Percentiles rank a stretch among this genome's conserved stretches.
Conservation (phyloP, 805 yeast genomes). For the Candida chauliodis region DNA sequence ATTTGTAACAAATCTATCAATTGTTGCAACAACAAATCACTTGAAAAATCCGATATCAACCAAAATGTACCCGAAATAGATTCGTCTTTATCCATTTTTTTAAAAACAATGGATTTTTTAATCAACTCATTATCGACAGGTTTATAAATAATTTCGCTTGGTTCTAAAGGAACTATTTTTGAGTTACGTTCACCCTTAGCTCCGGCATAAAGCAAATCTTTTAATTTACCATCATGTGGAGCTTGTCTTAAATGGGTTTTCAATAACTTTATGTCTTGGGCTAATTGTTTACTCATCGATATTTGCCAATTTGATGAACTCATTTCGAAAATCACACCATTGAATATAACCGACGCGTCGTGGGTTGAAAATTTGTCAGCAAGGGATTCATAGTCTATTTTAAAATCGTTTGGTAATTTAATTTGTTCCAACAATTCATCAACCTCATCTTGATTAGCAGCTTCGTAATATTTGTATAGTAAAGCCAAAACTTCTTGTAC, state of each 20-base stretch:
- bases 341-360: slow-evolving; percentile 55
- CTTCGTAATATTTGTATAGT: slow-evolving; percentile 33
- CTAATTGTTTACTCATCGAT: slow-evolving; percentile 48
- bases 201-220: slow-evolving; percentile 39
- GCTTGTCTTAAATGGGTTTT: slow-evolving; percentile 23
- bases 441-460: slow-evolving; percentile 22
- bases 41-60: slow-evolving; percentile 55
- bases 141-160: slow-evolving; percentile 30
- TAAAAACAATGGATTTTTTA: slow-evolving; percentile 20
- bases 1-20: slow-evolving; percentile 32
- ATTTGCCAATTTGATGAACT: slow-evolving; percentile 50
- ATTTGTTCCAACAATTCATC: slow-evolving; percentile 19
- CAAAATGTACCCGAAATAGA: slow-evolving; percentile 52
- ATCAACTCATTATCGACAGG: slow-evolving; percentile 23
- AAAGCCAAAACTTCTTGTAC: slow-evolving; percentile 36
- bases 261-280: slow-evolving; percentile 46
- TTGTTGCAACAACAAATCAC: slow-evolving; percentile 38
- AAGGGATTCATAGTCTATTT: slow-evolving; percentile 17
- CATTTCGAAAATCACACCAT: slow-evolving; percentile 66
- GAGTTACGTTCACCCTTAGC: slow-evolving; percentile 46
- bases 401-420: slow-evolving; percentile 15
- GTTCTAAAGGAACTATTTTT: slow-evolving; percentile 31
- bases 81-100: slow-evolving; percentile 13
- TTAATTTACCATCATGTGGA: slow-evolving; percentile 26
- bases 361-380: slow-evolving; percentile 32